Evolutionary conservation across 2,329 filamentous ascomycete species (phyloP).

Genomic region (Dactylellina sp.): DNA sequence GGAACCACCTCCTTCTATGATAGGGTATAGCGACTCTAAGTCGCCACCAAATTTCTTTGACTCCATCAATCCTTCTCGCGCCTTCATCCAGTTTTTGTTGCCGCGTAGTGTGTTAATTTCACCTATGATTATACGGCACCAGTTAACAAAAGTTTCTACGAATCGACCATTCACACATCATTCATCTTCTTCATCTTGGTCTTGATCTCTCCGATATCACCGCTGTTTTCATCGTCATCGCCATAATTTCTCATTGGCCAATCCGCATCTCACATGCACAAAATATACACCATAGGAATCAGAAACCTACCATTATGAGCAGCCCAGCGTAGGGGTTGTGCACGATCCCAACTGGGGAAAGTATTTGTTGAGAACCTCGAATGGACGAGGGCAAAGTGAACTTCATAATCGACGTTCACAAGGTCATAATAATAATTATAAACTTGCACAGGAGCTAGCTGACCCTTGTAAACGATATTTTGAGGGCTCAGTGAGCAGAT

Average conservation of each 20-base stretch:
- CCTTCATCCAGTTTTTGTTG: conserved; percentile 99
- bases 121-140: conserved; percentile 63
- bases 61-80: conserved; percentile 92
- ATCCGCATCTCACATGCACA: conserved; percentile 21
- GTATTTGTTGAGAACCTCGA: conserved; percentile 98
- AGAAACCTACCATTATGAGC: conserved; percentile 83
- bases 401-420: conserved; percentile 96
- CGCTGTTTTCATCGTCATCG: too few species aligned
- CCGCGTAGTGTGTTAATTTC: conserved; percentile 97
- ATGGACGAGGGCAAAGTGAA: conserved; percentile 95
- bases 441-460: conserved; percentile 91
- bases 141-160: conserved; percentile 56
- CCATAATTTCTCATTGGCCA: conserved; percentile 10
- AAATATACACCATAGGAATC: conserved; percentile 48
- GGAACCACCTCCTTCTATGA: conserved; percentile 95
- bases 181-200: too few species aligned
- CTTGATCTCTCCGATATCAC: too few species aligned
- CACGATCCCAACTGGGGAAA: conserved; percentile 97
- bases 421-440: conserved; percentile 98
- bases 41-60: conserved; percentile 93
- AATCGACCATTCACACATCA: conserved; percentile 41
- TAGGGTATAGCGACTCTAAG: conserved; percentile 88
- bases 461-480: conserved; percentile 99
- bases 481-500: conserved; percentile 95
- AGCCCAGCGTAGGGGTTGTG: conserved; percentile 94